Percentiles rank a stretch among this genome's conserved stretches.
phyloP scores from a whole-genome alignment of 805 yeast genomes.

The Kluyveromyces lactis region DNA sequence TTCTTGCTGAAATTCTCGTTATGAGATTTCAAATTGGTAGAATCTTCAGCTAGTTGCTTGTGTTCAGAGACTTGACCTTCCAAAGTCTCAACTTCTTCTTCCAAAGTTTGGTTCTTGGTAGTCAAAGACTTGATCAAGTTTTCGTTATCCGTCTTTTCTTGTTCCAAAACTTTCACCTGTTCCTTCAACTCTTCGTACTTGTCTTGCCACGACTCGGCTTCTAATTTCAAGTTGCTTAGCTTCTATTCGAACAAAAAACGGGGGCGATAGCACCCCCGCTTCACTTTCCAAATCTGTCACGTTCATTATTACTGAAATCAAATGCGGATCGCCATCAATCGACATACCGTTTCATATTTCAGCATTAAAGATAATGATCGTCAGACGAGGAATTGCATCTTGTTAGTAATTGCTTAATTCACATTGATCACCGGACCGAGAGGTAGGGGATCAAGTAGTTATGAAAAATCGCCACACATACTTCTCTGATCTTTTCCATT shows the following conservation, averaged over 20 bases:
- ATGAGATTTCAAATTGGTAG: slow-evolving; percentile 77
- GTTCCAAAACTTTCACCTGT: slow-evolving; percentile 83
- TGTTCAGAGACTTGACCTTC: slow-evolving; percentile 67
- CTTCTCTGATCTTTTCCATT: slow-evolving; percentile 57
- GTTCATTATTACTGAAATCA: too few species aligned
- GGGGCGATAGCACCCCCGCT: too few species aligned
- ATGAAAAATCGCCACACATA: slow-evolving; percentile 24
- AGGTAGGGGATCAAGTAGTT: too few species aligned
- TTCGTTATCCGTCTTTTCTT: slow-evolving; percentile 85
- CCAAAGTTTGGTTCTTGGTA: slow-evolving; percentile 85
- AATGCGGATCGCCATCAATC: too few species aligned
- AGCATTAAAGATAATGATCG: too few species aligned
- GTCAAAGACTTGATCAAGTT: slow-evolving; percentile 89
- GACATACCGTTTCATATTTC: too few species aligned
- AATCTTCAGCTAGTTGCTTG: slow-evolving; percentile 85
- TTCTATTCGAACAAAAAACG: slow-evolving; percentile 39
- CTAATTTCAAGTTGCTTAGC: slow-evolving; percentile 81
- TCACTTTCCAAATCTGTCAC: too few species aligned
- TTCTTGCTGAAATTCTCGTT: slow-evolving; percentile 89
- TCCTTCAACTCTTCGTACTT: slow-evolving; percentile 81
- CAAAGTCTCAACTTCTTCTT: slow-evolving; percentile 58
- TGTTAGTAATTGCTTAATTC: too few species aligned
- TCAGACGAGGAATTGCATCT: too few species aligned
- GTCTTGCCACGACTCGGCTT: slow-evolving; percentile 96
- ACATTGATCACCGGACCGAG: too few species aligned